These are phyloP conservation scores for Fragaria iinumae DNA, from an alignment of 306 rosid genomes.

Conservation along the genomic window DNA sequence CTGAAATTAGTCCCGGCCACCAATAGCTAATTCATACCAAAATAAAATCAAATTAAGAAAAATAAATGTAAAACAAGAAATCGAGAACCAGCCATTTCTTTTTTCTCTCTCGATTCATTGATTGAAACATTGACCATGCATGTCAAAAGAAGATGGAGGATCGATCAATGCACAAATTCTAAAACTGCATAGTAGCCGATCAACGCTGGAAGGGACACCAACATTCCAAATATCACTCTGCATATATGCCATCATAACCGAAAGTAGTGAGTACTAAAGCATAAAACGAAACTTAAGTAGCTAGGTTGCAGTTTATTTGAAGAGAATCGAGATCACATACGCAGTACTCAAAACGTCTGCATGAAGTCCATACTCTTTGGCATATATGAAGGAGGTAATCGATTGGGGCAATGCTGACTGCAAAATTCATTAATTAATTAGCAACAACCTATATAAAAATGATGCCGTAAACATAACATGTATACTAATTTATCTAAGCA, in stretches of 20 bases:
- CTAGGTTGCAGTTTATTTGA: not conserved
- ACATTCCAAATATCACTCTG: constrained; percentile 91
- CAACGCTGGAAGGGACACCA: constrained; percentile 73
- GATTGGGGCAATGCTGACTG: constrained; percentile 97
- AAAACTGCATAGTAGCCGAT: constrained; percentile 64
- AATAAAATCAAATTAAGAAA: not conserved
- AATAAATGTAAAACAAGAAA: not conserved
- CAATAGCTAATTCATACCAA: not conserved
- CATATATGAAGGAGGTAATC: constrained; percentile 85
- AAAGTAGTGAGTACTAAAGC: not conserved
- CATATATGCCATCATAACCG: not conserved
- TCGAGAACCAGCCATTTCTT: not conserved
- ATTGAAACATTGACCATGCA: not conserved
- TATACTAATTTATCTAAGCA: not conserved
- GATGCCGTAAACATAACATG: not conserved
- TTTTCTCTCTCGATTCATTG: too few relatives aligned
- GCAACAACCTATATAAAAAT: not conserved
- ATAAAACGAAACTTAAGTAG: too few relatives aligned
- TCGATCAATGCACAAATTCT: constrained; percentile 44
- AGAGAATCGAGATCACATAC: constrained; percentile 42
- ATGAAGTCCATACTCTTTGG: constrained; percentile 84
- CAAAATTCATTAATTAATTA: not conserved
- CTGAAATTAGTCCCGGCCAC: not conserved
- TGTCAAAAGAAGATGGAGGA: not conserved
- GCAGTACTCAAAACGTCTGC: constrained; percentile 92